A percentile compares a stretch with the other conserved stretches of the same genome.
These are phyloP conservation scores for Mycocentrospora acerina DNA, from an alignment of 2,329 filamentous ascomycete genomes.

Conservation along the genomic window DNA sequence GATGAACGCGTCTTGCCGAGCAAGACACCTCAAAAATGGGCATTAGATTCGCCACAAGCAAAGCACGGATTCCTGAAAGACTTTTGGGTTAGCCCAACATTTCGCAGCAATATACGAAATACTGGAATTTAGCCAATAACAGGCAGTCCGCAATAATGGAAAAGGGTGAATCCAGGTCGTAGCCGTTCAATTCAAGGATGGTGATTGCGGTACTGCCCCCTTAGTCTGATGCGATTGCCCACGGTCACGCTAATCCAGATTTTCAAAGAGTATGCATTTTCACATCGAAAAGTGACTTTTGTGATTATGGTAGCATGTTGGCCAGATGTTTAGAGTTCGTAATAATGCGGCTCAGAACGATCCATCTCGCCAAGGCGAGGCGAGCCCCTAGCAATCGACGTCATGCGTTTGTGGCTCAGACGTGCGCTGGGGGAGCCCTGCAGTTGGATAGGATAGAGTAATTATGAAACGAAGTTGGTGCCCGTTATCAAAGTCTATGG, in stretches of 20 bases:
- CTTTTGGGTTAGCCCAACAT: too few species aligned
- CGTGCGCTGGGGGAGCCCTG: constrained; percentile 7
- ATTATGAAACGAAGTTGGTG: neutral
- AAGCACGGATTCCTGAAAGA: too few species aligned
- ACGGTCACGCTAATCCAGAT: constrained; percentile 16
- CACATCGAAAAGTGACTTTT: constrained; percentile 4
- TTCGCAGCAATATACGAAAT: too few species aligned
- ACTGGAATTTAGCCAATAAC: too few species aligned
- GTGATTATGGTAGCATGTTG: constrained; percentile 19
- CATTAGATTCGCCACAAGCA: too few species aligned
- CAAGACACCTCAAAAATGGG: too few species aligned
- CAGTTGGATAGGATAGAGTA: constrained; percentile 1
- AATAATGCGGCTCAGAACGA: constrained; percentile 16
- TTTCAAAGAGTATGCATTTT: constrained; percentile 10
- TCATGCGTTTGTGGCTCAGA: constrained; percentile 1
- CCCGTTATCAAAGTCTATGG: neutral
- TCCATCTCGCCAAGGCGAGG: constrained; percentile 15
- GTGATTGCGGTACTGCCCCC: too few species aligned
- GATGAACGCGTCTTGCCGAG: too few species aligned
- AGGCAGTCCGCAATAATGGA: too few species aligned
- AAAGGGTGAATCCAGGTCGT: too few species aligned
- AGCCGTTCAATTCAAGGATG: too few species aligned
- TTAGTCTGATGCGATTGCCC: constrained; percentile 2
- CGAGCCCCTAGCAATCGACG: neutral
- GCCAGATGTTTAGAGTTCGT: constrained; percentile 29